Evolutionary conservation across 2,329 filamentous ascomycete genomes (phyloP), one percentile per base, ranked within the genome.

Genomic region (Stenocarpella maydis): DNA sequence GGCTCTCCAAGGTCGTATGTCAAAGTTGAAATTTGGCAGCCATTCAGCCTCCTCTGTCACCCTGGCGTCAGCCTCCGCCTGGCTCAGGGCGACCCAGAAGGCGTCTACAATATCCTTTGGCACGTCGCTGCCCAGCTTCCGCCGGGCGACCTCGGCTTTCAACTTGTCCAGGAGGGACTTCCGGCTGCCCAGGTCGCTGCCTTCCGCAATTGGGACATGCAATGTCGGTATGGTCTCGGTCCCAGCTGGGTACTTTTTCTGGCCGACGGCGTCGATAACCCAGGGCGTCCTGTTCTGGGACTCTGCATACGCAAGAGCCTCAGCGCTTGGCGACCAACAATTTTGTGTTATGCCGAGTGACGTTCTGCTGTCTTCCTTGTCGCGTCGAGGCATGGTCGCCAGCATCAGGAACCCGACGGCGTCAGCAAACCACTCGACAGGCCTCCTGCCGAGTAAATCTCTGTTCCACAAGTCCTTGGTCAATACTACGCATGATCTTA

Each of bases 21-120:
- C 31, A 7, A 63, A 12, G 58, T 37, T 17, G 26, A 49, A 63
- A 31, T 37, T 63, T 12, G 58, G 58, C 43, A 63, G 12, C 58
- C 58, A 63, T 2, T 37, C 28, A 7, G 17, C 12, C 1, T 63
- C 24, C 9, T 37, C 43, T 15, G 58, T 49, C 28, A 63, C 58
- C 41, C 4, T 49, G n/a, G 58, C 26, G 8, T 49, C 58, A 1
- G 26, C 43, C 28, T 49, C 28, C 2, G 8, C 26, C 15, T 63
- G 41, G 7, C 17, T 34, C 7, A 37, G 5, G 1, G 43, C n/a
- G 43, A 7, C 28, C 41, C 28, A 37, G 28, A 49, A 63, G 5
- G 12, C 1, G 26, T 63, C 41, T 8, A 21, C 4, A n/a, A 63
- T 63, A 15, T 63, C 58, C 4, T 5, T 14, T 19, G 58, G 43